Evolutionary conservation across 345 rosid genomes (phyloP), one percentile per base, ranked within the genome.

Genomic region (Citrus cavaleriei): DNA sequence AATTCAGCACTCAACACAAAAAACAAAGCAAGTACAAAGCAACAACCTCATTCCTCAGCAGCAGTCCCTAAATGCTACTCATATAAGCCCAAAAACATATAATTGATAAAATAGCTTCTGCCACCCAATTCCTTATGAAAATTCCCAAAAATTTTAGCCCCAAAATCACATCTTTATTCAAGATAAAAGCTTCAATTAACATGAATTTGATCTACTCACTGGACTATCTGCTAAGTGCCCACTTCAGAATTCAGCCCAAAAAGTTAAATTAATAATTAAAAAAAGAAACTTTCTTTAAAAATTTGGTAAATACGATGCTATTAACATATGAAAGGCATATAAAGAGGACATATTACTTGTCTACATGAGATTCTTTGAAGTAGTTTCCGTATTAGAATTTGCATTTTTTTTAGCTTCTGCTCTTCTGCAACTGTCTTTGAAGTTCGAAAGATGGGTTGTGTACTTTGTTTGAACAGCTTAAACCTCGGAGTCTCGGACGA

Each of bases 371-470:
- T 77, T 78, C 83, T 87, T 32, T 78, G 86, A 81, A 65, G 74
- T 67, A 86, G 81, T 83, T 82, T 86, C 73, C 84, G 83, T 2
- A 61, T 76, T 62, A 87, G 70, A 57, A 81, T 64, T 76, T 82
- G 87, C 92, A 89, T 89, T 73, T 79, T 81, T 38, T 35, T 49
- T 64, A 24, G 35, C 76, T 51, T 76, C 30, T 67, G 65, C 35
- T 55, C 65, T 67, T 24, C 34, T 49, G 32, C 32, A 30, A 22
- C 54, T 19, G 25, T 2, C 3, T 34, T n/a, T 38, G 32, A 22
- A 34, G 24, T 22, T 57, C 42, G 49, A 22, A 32, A 22, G 62
- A 58, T 58, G 62, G 9, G 6, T 64, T 12, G 35, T 42, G 13
- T 42, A 4, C 32, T 40, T 24, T 32, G 28, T 71, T 54, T 71